Conservation (phyloP, 176 grass and related monocot genomes). For the Puccinellia tenuiflora region DNA sequence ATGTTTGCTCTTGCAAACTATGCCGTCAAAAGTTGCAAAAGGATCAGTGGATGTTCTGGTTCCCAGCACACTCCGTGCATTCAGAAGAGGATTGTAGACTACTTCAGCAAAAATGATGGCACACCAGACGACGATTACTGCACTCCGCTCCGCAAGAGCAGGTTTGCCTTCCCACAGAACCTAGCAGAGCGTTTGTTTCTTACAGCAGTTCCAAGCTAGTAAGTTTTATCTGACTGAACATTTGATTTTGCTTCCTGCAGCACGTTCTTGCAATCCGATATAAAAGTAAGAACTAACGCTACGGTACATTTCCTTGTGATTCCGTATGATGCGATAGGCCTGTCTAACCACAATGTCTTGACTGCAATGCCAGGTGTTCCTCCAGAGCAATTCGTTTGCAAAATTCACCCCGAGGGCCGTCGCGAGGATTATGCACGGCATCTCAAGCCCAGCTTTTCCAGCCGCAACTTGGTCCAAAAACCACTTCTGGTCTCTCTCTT, state of each 20-base stretch:
- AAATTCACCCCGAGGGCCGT: constrained; percentile 90
- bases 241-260: constrained; percentile 44
- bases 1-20: constrained; percentile 78
- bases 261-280: constrained; percentile 81
- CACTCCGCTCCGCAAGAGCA: constrained; percentile 42
- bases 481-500: constrained; percentile 64
- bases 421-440: constrained; percentile 89
- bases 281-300: constrained; percentile 49
- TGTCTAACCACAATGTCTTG: not conserved
- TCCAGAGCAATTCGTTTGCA: constrained; percentile 73
- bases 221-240: not conserved
- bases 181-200: not conserved
- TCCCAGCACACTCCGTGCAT: constrained; percentile 77
- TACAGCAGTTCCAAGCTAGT: not conserved
- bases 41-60: constrained; percentile 56
- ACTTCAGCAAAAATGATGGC: constrained; percentile 47
- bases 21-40: constrained; percentile 65
- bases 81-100: constrained; percentile 63
- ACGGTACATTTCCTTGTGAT: not conserved
- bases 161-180: constrained; percentile 42
- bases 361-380: constrained; percentile 58
- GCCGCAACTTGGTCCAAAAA: constrained; percentile 77
- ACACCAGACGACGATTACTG: constrained; percentile 17
- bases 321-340: not conserved
- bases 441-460: constrained; percentile 77